These are phyloP conservation scores for Colletotrichum costaricense DNA, from an alignment of 2,329 filamentous ascomycete species.

Conservation along the genomic window DNA sequence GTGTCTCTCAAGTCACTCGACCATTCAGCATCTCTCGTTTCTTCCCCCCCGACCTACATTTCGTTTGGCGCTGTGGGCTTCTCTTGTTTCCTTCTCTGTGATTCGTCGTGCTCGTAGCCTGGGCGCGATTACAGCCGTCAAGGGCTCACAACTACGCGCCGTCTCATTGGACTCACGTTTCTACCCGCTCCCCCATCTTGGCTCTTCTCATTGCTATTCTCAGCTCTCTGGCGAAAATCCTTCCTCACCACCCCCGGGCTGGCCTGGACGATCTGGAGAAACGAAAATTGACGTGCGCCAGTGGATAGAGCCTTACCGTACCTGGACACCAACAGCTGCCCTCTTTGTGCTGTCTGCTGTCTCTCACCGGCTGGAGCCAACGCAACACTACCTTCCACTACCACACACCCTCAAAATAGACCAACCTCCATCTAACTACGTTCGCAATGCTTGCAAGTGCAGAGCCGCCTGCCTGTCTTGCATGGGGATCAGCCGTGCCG, in stretches of 20 bases:
- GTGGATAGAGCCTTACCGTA: neutral
- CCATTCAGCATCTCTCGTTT: conserved; percentile 11
- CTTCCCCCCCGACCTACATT: neutral
- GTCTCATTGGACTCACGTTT: conserved; percentile 20
- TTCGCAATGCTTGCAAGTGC: too few relatives aligned
- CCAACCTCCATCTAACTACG: too few relatives aligned
- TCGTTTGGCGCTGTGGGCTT: conserved; percentile 31
- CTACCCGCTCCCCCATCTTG: conserved; percentile 13
- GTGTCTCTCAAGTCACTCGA: accelerated
- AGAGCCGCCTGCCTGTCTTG: too few relatives aligned
- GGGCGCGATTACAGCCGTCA: neutral
- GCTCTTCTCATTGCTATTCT: conserved; percentile 17
- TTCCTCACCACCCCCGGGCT: neutral
- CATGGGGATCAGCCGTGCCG: neutral
- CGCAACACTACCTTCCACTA: neutral
- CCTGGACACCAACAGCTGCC: neutral
- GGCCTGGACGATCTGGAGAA: conserved; percentile 23
- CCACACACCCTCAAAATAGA: too few relatives aligned
- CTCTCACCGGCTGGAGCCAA: neutral
- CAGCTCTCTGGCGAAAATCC: neutral
- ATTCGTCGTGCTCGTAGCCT: conserved; percentile 10
- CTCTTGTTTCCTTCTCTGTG: neutral
- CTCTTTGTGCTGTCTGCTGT: neutral
- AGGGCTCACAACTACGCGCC: neutral
- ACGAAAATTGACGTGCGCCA: neutral